Base-by-base conservation (phyloP, 192 early-diverging fungal genomes). In the Phlyctochytrium arcticum region DNA sequence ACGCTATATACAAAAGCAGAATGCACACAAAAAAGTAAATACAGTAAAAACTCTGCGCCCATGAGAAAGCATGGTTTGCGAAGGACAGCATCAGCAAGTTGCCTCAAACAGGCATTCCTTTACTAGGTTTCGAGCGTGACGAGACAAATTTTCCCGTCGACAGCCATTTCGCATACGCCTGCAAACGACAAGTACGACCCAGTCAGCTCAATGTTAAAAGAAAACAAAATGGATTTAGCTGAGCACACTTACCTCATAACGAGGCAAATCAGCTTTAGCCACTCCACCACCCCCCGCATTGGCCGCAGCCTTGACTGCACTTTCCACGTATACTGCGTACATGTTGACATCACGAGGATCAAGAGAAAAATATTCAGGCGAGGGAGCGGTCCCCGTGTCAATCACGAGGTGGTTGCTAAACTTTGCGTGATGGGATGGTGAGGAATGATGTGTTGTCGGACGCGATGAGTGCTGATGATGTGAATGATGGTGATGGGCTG, bases 131-230 rank as follows among this genome's bases (percentile, higher is more conserved):
- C 5, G 54, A 44, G 19, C 66, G 36, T 35, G 55, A 17, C n/a
- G 66, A 62, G 8, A 54, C 58, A 59, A 69, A 69, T 48, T 75
- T 70, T 8, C 73, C 73, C 15, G 57, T 75, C 9, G 68, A 67
- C 36, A 75, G 33, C 73, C 73, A 75, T 39, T 71, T 70, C 6
- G 64, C 63, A 65, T 75, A 75, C 5, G 73, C 73, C 73, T 73
- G 37, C 0, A 10, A 36, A 23, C n/a, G 37, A 31, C 12, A 63
- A 26, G 17, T 39, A 24, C 39, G 24, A 31, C 23, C 21, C n/a
- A n/a, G n/a, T n/a, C n/a, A n/a, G n/a, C 12, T 53, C 19, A 17
- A 53, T 29, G 19, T 4, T 53, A 15, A 21, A 21, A 8, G 10
- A 60, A 60, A 54, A 3, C 42, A 51, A 46, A 15, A 48, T 50